Evolutionary conservation across 768 basidiomycete genomes (phyloP).

Genomic region (Leccinum broughii): DNA sequence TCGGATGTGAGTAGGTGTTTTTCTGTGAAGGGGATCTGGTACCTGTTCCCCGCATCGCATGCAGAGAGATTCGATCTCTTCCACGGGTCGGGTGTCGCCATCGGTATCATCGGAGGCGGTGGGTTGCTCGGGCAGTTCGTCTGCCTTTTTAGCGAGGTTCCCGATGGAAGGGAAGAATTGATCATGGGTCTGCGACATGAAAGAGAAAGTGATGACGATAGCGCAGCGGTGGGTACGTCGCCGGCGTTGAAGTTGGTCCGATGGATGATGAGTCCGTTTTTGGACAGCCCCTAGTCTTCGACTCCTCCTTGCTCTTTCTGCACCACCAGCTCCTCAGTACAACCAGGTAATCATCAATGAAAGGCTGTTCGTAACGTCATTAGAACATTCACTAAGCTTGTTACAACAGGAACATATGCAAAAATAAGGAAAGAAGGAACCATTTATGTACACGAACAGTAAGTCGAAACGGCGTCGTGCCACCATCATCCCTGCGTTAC

Average conservation of each 20-base stretch:
- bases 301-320: not conserved
- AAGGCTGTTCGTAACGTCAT: constrained; percentile 9
- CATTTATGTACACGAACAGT: not conserved
- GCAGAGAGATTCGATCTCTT: constrained; percentile 89
- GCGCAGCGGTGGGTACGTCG: not conserved
- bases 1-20: not conserved
- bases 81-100: constrained; percentile 50
- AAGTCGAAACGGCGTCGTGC: not conserved
- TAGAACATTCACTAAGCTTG: constrained; percentile 12
- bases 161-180: constrained; percentile 61
- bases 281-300: not conserved
- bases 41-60: constrained; percentile 92
- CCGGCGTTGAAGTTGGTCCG: not conserved
- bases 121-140: constrained; percentile 32
- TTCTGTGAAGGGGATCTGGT: constrained; percentile 32
- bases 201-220: not conserved
- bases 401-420: constrained; percentile 25
- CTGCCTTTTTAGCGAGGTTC: constrained; percentile 51
- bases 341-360: not conserved
- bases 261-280: constrained; percentile 5
- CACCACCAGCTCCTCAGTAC: not conserved
- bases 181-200: constrained; percentile 24
- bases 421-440: constrained; percentile 3
- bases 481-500: not conserved
- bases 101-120: constrained; percentile 36